phyloP scores from a whole-genome alignment of 2,329 filamentous ascomycete genomes.

The Calonectria fujianensis region DNA sequence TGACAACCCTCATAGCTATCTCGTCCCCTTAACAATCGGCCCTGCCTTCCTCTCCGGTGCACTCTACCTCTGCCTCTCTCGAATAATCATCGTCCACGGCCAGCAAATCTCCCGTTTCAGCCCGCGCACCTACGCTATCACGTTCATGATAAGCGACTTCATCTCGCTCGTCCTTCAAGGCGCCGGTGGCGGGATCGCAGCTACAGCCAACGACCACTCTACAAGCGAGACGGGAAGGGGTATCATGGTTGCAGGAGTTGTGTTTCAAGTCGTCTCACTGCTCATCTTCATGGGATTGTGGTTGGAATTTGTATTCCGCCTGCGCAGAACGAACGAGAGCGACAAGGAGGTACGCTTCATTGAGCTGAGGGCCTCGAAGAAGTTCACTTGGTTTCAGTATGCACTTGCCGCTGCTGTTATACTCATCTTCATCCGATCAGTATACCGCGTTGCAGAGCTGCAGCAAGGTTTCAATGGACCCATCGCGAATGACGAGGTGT shows the following conservation, averaged over 20 bases:
- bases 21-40: slow-evolving; percentile 73
- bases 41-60: slow-evolving; percentile 77
- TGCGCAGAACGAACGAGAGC: slow-evolving; percentile 6
- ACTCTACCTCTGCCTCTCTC: slow-evolving; percentile 75
- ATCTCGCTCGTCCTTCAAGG: slow-evolving; percentile 70
- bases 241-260: slow-evolving; percentile 34
- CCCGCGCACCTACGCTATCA: slow-evolving; percentile 55
- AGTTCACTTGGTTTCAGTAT: slow-evolving; percentile 31
- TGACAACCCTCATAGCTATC: slow-evolving; percentile 36
- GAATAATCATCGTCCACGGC: slow-evolving; percentile 65
- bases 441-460: slow-evolving; percentile 79
- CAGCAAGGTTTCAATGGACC: slow-evolving; percentile 75
- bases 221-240: slow-evolving; percentile 26
- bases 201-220: slow-evolving; percentile 65
- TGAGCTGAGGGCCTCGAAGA: slow-evolving; percentile 22
- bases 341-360: slow-evolving; percentile 14
- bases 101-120: slow-evolving; percentile 57
- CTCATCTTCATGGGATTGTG: slow-evolving; percentile 28
- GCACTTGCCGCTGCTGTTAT: slow-evolving; percentile 72
- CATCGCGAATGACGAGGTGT: slow-evolving; percentile 70
- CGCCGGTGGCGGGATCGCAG: slow-evolving; percentile 67
- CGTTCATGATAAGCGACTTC: slow-evolving; percentile 68
- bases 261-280: slow-evolving; percentile 33
- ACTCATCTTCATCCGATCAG: slow-evolving; percentile 76
- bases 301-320: slow-evolving; percentile 22